Conservation (phyloP, 768 basidiomycete genomes). For the Psilocybe subaeruginosa region DNA sequence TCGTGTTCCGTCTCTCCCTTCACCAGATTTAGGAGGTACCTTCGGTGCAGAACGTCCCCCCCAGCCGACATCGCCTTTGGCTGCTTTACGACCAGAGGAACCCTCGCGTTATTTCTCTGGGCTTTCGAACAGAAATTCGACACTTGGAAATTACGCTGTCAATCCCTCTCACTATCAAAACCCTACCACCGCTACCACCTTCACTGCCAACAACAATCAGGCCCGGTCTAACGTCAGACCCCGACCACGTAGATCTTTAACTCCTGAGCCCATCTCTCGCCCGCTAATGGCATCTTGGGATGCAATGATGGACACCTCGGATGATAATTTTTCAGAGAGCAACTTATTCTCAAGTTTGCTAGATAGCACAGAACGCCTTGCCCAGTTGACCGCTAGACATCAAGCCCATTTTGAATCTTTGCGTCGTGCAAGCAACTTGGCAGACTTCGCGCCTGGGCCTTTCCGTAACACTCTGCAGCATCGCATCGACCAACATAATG, state of each 20-base stretch:
- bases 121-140: not conserved
- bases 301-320: not conserved
- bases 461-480: slow-evolving; percentile 52
- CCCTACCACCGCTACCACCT: not conserved
- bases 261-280: not conserved
- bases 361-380: not conserved
- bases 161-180: not conserved
- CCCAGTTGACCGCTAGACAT: not conserved
- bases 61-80: not conserved
- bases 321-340: not conserved
- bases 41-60: slow-evolving; percentile 23
- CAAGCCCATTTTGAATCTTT: not conserved
- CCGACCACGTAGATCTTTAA: not conserved
- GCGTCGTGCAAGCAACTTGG: not conserved
- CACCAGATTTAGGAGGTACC: slow-evolving; percentile 30
- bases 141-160: not conserved
- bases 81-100: not conserved
- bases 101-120: not conserved
- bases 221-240: not conserved
- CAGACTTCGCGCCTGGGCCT: slow-evolving; percentile 44
- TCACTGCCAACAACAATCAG: not conserved
- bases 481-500: slow-evolving; percentile 20
- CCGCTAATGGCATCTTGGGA: not conserved
- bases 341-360: not conserved
- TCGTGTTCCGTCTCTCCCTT: slow-evolving; percentile 30